Evolutionary conservation across 2,329 filamentous ascomycete genomes (phyloP).

Genomic region (Magnaporthales sp.): DNA sequence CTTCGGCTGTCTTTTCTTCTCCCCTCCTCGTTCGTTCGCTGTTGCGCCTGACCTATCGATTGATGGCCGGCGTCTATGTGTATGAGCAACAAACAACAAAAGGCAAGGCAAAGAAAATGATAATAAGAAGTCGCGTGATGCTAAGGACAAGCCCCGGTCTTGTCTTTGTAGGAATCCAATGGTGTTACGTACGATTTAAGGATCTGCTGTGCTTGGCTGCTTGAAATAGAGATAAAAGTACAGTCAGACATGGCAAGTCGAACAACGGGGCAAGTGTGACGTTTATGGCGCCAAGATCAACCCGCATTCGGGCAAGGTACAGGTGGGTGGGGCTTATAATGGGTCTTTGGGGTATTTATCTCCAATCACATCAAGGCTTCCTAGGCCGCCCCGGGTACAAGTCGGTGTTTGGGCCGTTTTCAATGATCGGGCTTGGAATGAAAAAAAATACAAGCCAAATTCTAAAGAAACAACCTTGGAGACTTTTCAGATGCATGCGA

Average conservation of each 20-base stretch:
- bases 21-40: neutral
- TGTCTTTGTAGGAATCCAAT: neutral
- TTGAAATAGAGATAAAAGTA: neutral
- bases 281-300: slow-evolving; percentile 2
- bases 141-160: neutral
- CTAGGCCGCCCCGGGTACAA: neutral
- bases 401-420: neutral
- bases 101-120: neutral
- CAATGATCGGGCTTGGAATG: neutral
- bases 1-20: neutral
- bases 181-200: neutral
- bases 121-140: neutral
- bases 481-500: neutral
- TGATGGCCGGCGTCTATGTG: neutral
- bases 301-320: neutral
- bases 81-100: neutral
- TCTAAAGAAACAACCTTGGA: neutral
- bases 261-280: slow-evolving; percentile 2
- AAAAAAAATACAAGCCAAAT: neutral
- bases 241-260: neutral
- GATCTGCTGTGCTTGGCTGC: neutral
- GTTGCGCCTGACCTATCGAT: neutral
- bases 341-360: neutral
- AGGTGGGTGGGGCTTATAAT: neutral
- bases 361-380: neutral